Evolutionary conservation across 805 yeast genomes (phyloP).

Genomic region (Metschnikowia dekortorum): DNA sequence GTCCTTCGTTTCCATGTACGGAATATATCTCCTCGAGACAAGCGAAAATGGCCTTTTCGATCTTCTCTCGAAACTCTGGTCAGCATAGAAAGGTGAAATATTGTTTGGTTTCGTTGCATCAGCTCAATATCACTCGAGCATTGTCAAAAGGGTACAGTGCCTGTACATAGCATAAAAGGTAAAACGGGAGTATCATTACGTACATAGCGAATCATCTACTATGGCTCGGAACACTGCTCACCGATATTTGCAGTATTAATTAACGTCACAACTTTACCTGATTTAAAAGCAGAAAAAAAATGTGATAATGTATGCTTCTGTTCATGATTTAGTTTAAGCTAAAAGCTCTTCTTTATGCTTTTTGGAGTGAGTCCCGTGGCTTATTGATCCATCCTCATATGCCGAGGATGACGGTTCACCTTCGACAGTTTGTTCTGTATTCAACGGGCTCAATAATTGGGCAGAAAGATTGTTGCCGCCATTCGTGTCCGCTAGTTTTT

Average conservation of each 20-base stretch:
- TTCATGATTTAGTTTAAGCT: not conserved
- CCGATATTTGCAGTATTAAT: not conserved
- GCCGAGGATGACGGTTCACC: not conserved
- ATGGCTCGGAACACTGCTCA: not conserved
- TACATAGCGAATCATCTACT: not conserved
- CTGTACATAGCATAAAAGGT: not conserved
- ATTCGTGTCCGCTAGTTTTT: not conserved
- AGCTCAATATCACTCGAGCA: not conserved
- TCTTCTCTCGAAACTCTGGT: conserved; percentile 62
- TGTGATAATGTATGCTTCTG: not conserved
- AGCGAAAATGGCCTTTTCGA: conserved; percentile 75
- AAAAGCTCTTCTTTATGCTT: conserved; percentile 1
- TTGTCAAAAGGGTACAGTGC: not conserved
- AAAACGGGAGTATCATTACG: not conserved
- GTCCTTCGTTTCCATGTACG: conserved; percentile 64
- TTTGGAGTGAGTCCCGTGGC: not conserved
- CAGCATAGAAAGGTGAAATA: conserved; percentile 23
- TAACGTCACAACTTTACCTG: not conserved
- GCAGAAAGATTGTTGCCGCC: not conserved
- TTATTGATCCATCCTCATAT: not conserved
- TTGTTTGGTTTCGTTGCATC: not conserved
- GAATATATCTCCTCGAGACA: conserved; percentile 78
- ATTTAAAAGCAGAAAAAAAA: not conserved
- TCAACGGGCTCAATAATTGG: conserved; percentile 4
- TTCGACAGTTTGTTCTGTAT: not conserved